phyloP scores from a whole-genome alignment of 2,329 filamentous ascomycete species.

The Westerdykella sp. region DNA sequence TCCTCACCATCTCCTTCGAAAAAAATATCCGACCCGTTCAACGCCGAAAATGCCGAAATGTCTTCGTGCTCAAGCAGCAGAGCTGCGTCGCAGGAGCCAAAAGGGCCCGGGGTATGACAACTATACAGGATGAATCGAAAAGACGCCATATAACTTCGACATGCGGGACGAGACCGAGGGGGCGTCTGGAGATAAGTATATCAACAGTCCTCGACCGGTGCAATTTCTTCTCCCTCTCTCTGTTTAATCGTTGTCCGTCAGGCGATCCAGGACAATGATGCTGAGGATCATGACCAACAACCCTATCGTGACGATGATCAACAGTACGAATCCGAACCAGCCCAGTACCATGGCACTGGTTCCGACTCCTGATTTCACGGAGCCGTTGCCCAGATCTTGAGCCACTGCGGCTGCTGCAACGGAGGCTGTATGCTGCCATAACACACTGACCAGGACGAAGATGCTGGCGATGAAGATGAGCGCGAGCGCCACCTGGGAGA shows the following conservation, averaged over 20 bases:
- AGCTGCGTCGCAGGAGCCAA: conserved; percentile 20
- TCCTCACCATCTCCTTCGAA: too few species aligned
- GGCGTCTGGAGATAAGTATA: conserved; percentile 1
- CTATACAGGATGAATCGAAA: conserved; percentile 12
- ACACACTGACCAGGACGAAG: conserved; percentile 59
- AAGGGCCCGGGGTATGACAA: conserved; percentile 23
- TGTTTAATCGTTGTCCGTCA: conserved; percentile 40
- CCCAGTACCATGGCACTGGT: conserved; percentile 93
- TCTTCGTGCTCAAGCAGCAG: conserved; percentile 17
- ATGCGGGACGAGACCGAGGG: neutral
- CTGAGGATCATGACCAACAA: conserved; percentile 94
- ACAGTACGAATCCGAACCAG: conserved; percentile 90
- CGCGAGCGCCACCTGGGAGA: conserved; percentile 86
- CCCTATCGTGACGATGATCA: conserved; percentile 94
- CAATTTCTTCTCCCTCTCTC: neutral
- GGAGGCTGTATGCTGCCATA: conserved; percentile 94
- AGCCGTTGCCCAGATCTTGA: conserved; percentile 86
- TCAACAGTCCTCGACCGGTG: conserved; percentile 12
- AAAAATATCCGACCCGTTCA: conserved; percentile 6
- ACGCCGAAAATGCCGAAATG: conserved; percentile 29
- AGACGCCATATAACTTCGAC: neutral
- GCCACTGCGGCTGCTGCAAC: conserved; percentile 92
- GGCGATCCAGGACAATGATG: conserved; percentile 68
- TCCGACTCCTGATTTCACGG: conserved; percentile 80
- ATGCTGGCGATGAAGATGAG: conserved; percentile 73